Conservation (phyloP, 1,284 basidiomycete genomes). For the Ganoderma multipileum region DNA sequence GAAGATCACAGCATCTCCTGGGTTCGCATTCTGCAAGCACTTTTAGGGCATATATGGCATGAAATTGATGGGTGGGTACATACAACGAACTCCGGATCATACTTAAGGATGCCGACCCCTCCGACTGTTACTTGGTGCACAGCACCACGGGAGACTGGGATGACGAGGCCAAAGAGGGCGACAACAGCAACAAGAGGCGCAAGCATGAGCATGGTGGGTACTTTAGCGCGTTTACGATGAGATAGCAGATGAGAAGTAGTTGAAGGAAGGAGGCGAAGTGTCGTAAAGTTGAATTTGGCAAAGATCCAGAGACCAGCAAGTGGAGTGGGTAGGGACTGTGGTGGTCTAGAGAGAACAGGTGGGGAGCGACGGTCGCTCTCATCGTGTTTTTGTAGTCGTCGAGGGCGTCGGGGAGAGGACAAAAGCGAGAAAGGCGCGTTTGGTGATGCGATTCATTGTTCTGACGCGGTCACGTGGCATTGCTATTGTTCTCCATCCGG, state of each 20-base stretch:
- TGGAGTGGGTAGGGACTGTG: constrained; percentile 18
- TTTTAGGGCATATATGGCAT: neutral
- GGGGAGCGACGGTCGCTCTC: constrained; percentile 2
- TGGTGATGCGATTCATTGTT: constrained; percentile 22
- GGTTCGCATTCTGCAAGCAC: constrained; percentile 47
- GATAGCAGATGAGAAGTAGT: neutral
- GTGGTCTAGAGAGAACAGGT: constrained; percentile 9
- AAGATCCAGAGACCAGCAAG: constrained; percentile 9
- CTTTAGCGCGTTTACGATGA: neutral
- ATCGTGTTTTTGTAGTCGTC: constrained; percentile 17
- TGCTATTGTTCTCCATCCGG: constrained; percentile 26
- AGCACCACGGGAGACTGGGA: constrained; percentile 41
- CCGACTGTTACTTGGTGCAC: constrained; percentile 59
- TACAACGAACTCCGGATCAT: constrained; percentile 54
- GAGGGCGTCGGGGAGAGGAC: constrained; percentile 15
- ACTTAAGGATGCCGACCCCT: constrained; percentile 53
- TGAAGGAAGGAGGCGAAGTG: neutral
- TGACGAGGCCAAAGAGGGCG: constrained; percentile 36
- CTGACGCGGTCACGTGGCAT: constrained; percentile 27
- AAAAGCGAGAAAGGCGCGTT: constrained; percentile 23
- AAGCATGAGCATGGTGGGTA: constrained; percentile 19
- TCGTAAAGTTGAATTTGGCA: constrained; percentile 8
- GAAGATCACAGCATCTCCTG: constrained; percentile 59
- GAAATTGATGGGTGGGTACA: constrained; percentile 34
- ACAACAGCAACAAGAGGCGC: constrained; percentile 25